phyloP scores from a whole-genome alignment of 1,284 basidiomycete species.

The Sanghuangporus baumii region DNA sequence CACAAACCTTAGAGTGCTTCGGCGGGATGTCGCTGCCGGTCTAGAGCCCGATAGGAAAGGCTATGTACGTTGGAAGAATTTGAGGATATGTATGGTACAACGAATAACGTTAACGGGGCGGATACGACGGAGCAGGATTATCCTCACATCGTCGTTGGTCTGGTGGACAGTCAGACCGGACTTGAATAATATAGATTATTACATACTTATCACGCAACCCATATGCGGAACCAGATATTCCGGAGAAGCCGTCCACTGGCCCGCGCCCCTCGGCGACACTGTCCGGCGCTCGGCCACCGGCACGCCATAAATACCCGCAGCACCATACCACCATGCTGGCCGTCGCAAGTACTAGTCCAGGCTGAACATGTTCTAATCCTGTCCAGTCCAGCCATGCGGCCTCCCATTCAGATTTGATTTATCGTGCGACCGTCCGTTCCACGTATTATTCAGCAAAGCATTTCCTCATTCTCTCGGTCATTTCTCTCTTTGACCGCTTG shows the following conservation, averaged over 20 bases:
- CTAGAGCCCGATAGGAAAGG: neutral
- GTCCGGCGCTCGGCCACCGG: neutral
- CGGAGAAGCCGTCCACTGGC: neutral
- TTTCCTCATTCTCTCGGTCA: neutral
- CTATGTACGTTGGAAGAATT: neutral
- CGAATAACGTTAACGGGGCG: neutral
- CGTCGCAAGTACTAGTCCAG: too few species aligned
- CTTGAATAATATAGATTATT: too few species aligned
- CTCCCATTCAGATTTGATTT: neutral
- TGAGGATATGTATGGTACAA: neutral
- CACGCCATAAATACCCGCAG: too few species aligned
- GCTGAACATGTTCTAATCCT: neutral
- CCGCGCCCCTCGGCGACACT: neutral
- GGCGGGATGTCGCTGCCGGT: neutral
- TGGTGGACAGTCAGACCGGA: too few species aligned
- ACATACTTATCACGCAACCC: neutral
- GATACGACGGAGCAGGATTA: neutral
- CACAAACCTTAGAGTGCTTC: slow-evolving; percentile 5
- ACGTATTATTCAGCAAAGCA: neutral
- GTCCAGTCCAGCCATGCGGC: neutral
- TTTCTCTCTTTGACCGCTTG: neutral
- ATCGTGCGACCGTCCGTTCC: neutral
- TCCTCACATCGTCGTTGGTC: neutral
- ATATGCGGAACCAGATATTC: neutral
- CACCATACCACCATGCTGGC: too few species aligned